Conservation (phyloP, 495 filamentous ascomycete genomes). For the Lophiotrema nucula region DNA sequence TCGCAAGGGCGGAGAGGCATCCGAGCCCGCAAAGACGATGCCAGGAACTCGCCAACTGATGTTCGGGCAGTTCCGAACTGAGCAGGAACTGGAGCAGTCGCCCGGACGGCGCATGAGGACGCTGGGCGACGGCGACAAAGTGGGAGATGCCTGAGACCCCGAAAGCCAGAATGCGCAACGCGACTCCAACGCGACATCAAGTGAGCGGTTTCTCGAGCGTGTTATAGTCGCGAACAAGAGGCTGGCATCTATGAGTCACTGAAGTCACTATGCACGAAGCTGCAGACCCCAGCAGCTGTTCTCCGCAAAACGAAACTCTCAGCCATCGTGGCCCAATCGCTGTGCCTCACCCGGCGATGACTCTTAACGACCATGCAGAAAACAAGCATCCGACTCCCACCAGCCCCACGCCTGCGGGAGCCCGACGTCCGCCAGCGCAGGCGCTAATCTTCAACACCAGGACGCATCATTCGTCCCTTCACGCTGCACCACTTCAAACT, state of each 20-base stretch:
- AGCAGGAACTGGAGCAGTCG: not conserved
- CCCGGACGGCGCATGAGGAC: not conserved
- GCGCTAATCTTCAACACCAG: conserved; percentile 24
- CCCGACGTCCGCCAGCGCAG: conserved; percentile 12
- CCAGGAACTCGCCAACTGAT: conserved; percentile 17
- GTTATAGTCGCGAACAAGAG: conserved; percentile 32
- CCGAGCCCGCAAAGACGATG: not conserved
- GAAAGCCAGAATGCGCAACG: conserved; percentile 6
- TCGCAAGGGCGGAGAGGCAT: not conserved
- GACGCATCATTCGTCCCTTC: conserved; percentile 21
- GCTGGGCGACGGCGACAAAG: conserved; percentile 3
- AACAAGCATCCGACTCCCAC: not conserved
- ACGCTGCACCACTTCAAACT: conserved; percentile 19
- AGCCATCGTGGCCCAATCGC: conserved; percentile 21
- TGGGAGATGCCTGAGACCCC: conserved; percentile 29
- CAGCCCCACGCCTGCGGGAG: too few species aligned
- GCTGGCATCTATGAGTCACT: conserved; percentile 26
- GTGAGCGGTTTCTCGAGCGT: conserved; percentile 28
- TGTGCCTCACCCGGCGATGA: conserved; percentile 14
- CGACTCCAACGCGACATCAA: conserved; percentile 10
- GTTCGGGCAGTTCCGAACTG: conserved; percentile 14
- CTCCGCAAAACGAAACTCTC: conserved; percentile 24
- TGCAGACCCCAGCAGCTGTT: too few species aligned
- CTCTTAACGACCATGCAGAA: conserved; percentile 9
- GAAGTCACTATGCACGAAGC: conserved; percentile 8